Percentiles rank a stretch among this genome's conserved stretches.
Evolutionary conservation across 441 rosid species (phyloP).

Genomic region (Populus hybrid): DNA sequence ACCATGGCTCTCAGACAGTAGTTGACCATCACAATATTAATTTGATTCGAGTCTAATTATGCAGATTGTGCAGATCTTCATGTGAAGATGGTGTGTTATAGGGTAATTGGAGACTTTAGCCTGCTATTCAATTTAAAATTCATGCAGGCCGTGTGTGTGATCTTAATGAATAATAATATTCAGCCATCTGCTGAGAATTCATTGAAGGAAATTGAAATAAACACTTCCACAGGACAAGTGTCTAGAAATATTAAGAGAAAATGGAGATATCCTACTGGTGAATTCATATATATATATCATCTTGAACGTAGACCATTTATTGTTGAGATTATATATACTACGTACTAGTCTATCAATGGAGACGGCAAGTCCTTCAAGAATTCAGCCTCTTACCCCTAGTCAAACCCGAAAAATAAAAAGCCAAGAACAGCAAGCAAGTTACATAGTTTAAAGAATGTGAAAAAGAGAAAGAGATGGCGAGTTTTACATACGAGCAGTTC

Average conservation of each 20-base stretch:
- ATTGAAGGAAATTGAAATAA: not conserved
- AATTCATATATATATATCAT: not conserved
- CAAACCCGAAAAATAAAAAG: not conserved
- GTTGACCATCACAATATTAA: not conserved
- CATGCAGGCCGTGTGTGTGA: not conserved
- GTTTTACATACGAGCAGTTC: not conserved
- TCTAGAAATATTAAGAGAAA: not conserved
- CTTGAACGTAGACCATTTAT: not conserved
- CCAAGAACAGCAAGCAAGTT: not conserved
- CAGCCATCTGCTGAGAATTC: not conserved
- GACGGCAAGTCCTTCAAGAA: not conserved
- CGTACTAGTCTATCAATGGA: not conserved
- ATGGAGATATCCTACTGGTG: not conserved
- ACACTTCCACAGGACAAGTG: not conserved
- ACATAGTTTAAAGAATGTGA: not conserved
- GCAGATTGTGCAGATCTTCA: not conserved
- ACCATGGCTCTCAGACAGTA: not conserved
- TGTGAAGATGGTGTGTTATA: not conserved
- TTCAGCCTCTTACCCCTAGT: not conserved
- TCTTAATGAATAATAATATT: not conserved
- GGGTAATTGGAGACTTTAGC: not conserved
- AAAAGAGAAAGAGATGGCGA: not conserved
- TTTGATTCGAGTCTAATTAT: not conserved
- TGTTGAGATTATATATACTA: not conserved
- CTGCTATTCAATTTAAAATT: not conserved